Evolutionary conservation across 2,329 filamentous ascomycete genomes (phyloP).

Genomic region (Penicillium sp.): DNA sequence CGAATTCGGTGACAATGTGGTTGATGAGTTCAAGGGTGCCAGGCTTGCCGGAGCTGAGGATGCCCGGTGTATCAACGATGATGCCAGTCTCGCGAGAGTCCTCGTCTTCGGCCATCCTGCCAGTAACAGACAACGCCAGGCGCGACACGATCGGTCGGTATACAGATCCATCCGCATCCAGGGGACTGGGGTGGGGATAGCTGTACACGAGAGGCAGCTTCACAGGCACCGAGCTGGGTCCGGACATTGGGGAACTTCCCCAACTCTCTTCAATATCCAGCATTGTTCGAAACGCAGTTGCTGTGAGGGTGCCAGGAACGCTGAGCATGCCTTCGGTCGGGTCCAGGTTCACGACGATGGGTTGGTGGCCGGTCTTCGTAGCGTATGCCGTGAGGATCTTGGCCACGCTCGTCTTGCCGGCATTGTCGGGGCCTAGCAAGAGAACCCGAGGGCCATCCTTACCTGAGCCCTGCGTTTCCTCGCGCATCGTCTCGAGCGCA

Average conservation of each 20-base stretch:
- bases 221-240: conserved; percentile 83
- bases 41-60: conserved; percentile 66
- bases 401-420: conserved; percentile 81
- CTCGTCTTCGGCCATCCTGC: conserved; percentile 75
- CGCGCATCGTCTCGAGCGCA: conserved; percentile 75
- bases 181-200: conserved; percentile 72
- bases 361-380: conserved; percentile 72
- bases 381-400: conserved; percentile 81
- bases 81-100: conserved; percentile 74
- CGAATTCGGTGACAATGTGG: conserved; percentile 74
- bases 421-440: conserved; percentile 75
- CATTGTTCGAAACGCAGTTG: conserved; percentile 82
- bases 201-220: conserved; percentile 92
- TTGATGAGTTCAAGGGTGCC: conserved; percentile 75
- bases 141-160: conserved; percentile 76
- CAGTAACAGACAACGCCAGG: conserved; percentile 77
- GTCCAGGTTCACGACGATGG: conserved; percentile 83
- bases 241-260: conserved; percentile 88
- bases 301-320: conserved; percentile 80
- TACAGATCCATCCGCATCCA: conserved; percentile 70
- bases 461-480: conserved; percentile 57
- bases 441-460: conserved; percentile 77
- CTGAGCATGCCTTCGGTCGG: conserved; percentile 78
- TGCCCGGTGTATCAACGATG: conserved; percentile 81
- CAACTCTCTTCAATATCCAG: conserved; percentile 88